These are phyloP conservation scores for Hygrophoropsis aurantiaca DNA, from an alignment of 768 basidiomycete species.

Conservation along the genomic window DNA sequence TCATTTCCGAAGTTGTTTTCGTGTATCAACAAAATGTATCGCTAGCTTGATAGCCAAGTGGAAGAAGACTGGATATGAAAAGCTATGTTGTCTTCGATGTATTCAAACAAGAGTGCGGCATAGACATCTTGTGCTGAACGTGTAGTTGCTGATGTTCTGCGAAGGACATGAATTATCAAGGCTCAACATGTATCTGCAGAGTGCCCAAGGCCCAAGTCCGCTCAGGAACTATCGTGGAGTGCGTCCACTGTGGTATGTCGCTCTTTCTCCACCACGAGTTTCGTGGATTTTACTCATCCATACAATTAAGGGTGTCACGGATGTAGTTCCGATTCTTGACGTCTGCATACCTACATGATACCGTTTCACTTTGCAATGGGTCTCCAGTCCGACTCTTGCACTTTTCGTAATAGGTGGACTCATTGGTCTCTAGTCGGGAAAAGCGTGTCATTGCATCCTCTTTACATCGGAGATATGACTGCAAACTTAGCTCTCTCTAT, in stretches of 20 bases:
- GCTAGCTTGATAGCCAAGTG: slow-evolving; percentile 97
- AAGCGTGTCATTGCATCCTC: too few species aligned
- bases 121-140: neutral
- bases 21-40: too few species aligned
- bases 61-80: slow-evolving; percentile 99
- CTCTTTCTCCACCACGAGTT: neutral
- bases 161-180: slow-evolving; percentile 99
- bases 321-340: slow-evolving; percentile 82
- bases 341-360: too few species aligned
- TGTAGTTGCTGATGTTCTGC: slow-evolving; percentile 2
- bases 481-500: too few species aligned
- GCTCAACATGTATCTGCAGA: slow-evolving; percentile 96
- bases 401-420: too few species aligned
- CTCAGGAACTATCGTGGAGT: slow-evolving; percentile 89
- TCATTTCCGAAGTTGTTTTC: neutral
- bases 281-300: neutral
- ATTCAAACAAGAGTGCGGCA: slow-evolving; percentile 82
- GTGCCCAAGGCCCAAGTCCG: slow-evolving; percentile 95
- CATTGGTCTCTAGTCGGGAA: too few species aligned
- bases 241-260: slow-evolving; percentile 90
- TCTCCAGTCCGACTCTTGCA: too few species aligned
- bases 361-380: neutral
- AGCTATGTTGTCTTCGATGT: slow-evolving; percentile 94
- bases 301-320: slow-evolving; percentile 72
- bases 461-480: too few species aligned